These are phyloP conservation scores for Canavalia gladiata DNA, from an alignment of 306 rosid genomes.

Conservation along the genomic window DNA sequence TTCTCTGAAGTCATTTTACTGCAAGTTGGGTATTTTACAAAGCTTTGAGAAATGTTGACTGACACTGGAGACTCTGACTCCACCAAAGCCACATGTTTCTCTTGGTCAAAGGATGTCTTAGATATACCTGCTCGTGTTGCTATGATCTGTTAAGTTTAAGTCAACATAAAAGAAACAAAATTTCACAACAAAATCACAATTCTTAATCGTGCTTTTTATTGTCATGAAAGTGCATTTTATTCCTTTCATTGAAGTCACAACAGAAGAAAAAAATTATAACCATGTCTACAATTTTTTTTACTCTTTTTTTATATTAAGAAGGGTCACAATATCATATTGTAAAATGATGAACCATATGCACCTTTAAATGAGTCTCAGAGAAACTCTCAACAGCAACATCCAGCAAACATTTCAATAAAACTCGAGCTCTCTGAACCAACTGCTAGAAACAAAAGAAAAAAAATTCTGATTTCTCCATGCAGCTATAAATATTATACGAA, in stretches of 20 bases:
- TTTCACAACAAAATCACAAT: constrained; percentile 28
- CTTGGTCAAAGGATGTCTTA: constrained; percentile 36
- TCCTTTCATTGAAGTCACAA: constrained; percentile 10
- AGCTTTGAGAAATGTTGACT: constrained; percentile 20
- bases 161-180: constrained; percentile 37
- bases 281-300: neutral
- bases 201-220: constrained; percentile 9
- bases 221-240: neutral
- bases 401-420: constrained; percentile 64
- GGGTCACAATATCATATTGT: neutral
- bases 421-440: constrained; percentile 64
- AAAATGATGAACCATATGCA: constrained; percentile 40
- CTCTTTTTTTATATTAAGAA: neutral
- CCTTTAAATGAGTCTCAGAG: constrained; percentile 60
- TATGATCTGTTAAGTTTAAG: constrained; percentile 47
- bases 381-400: constrained; percentile 66
- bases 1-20: constrained; percentile 20
- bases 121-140: constrained; percentile 38
- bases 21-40: constrained; percentile 29
- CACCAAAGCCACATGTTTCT: constrained; percentile 33
- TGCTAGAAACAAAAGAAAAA: constrained; percentile 22
- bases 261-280: neutral
- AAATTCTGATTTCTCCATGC: neutral
- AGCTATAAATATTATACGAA: neutral
- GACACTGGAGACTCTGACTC: constrained; percentile 25